phyloP scores from a whole-genome alignment of 2,329 filamentous ascomycete genomes.

The Cercospora zeae-maydis region DNA sequence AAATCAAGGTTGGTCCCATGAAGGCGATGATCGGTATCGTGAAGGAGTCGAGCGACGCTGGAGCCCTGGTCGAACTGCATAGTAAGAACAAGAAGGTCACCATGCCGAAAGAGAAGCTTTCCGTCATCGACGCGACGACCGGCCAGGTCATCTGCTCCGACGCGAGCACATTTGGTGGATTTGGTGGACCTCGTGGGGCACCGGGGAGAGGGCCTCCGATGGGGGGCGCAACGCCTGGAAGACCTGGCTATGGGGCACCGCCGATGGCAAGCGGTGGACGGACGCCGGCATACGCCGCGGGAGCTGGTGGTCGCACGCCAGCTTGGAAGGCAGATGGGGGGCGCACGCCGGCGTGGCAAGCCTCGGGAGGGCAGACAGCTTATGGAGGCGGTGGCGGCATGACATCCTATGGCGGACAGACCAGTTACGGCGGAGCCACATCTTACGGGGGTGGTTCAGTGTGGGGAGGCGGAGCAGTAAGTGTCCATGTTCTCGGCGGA shows the following conservation, averaged over 20 bases:
- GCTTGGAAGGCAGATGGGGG: slow-evolving; percentile 55
- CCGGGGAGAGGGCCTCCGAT: slow-evolving; percentile 19
- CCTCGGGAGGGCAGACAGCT: slow-evolving; percentile 43
- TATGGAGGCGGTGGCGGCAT: slow-evolving; percentile 44
- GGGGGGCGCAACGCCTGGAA: slow-evolving; percentile 61
- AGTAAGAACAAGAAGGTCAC: slow-evolving; percentile 90
- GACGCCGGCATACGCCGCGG: slow-evolving; percentile 60
- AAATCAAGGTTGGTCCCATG: slow-evolving; percentile 79
- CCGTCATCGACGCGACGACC: slow-evolving; percentile 75
- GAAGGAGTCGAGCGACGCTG: slow-evolving; percentile 83
- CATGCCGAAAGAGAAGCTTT: slow-evolving; percentile 75
- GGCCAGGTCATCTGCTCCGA: slow-evolving; percentile 72
- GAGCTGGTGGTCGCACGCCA: slow-evolving; percentile 55
- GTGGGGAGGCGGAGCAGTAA: slow-evolving; percentile 30
- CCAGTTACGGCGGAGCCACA: slow-evolving; percentile 62
- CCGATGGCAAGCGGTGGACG: slow-evolving; percentile 59
- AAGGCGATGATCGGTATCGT: slow-evolving; percentile 94
- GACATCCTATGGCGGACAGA: slow-evolving; percentile 49
- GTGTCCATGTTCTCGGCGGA: slow-evolving; percentile 54
- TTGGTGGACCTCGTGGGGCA: slow-evolving; percentile 17
- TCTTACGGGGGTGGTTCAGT: slow-evolving; percentile 50
- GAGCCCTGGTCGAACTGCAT: slow-evolving; percentile 87
- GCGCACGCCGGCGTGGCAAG: slow-evolving; percentile 45
- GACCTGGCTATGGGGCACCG: slow-evolving; percentile 52
- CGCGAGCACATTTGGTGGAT: slow-evolving; percentile 29